Base-by-base conservation (phyloP, 2,329 filamentous ascomycete genomes). In the Colletotrichum sp. region DNA sequence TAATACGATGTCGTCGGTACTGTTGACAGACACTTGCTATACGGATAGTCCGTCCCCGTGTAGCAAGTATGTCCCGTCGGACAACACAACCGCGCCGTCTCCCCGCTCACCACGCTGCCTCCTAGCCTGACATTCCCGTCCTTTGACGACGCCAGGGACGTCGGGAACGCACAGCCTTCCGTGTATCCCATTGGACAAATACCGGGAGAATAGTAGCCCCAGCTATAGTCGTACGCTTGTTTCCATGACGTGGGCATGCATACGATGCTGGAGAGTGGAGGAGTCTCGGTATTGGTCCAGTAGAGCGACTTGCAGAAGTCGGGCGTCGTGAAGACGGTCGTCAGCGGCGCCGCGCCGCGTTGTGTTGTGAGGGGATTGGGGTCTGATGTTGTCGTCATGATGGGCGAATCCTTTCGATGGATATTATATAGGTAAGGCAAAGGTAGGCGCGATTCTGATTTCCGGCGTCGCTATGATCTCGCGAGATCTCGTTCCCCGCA, bases 201-300 rank as follows among this genome's bases (percentile, higher is more conserved):
- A 16, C 61, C 77, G 3, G 77, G 77, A 7, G 76, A 78, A 28
- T 78, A 78, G 56, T 58, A 78, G 9, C 77, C 77, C 73, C 73
- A 75, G 9, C 28, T 12, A 21, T 78, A 78, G 32, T 59, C 76
- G 30, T 21, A 71, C 14, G 73, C 56, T 36, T 75, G 73, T 32
- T 69, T 71, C 73, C 73, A 75, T 36, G 73, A 75, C 21, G 69
- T 68, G 18, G 73, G 73, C 73, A 75, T 75, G 28, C 73, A 75
- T 24, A 73, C 73, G 7, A 68, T 26, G 58, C 73, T 75, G 28
- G 69, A 73, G 56, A 75, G 73, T 26, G 73, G 73, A 34, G 73
- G 73, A 13, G 73, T 75, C 28, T 64, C 13, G 10, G 63, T 75
- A 69, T 75, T 24, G 24, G 73, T 73, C 73, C 73, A 75, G 73